phyloP scores from a whole-genome alignment of 331 rosid species.

The Prunus yedoensis region DNA sequence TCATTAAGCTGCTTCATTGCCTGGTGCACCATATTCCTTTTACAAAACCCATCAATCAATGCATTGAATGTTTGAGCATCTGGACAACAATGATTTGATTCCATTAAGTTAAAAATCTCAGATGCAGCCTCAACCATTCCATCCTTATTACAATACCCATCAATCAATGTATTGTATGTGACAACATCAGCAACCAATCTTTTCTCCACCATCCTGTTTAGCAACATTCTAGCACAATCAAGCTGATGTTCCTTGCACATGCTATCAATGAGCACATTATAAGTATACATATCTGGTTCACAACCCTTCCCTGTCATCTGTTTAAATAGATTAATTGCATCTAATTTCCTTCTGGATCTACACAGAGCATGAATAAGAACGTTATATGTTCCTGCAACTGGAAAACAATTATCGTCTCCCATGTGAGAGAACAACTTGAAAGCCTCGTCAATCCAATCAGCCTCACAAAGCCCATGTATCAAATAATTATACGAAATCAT shows the following conservation, averaged over 20 bases:
- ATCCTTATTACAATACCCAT: constrained; percentile 10
- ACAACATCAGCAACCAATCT: background rate
- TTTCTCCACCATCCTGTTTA: constrained; percentile 4
- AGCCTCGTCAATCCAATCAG: constrained; percentile 11
- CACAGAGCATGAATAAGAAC: constrained; percentile 20
- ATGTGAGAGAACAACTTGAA: constrained; percentile 3
- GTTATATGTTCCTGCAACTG: background rate
- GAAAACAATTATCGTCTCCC: constrained; percentile 20
- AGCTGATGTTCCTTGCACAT: constrained; percentile 7
- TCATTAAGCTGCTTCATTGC: background rate
- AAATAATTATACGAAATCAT: constrained; percentile 21
- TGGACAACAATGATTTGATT: constrained; percentile 7
- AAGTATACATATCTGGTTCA: background rate
- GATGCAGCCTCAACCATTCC: constrained; percentile 8
- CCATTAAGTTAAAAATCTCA: background rate
- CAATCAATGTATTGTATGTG: background rate
- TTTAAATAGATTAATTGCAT: constrained; percentile 5
- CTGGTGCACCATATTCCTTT: background rate
- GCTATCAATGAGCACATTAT: constrained; percentile 1
- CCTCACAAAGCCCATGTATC: constrained; percentile 23
- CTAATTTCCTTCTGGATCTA: constrained; percentile 7
- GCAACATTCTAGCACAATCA: constrained; percentile 5
- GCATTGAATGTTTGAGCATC: background rate
- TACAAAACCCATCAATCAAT: constrained; percentile 5
- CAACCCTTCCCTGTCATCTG: constrained; percentile 5